These are phyloP conservation scores for Celoporthe dispersa DNA, from an alignment of 2,329 filamentous ascomycete species.

Conservation along the genomic window DNA sequence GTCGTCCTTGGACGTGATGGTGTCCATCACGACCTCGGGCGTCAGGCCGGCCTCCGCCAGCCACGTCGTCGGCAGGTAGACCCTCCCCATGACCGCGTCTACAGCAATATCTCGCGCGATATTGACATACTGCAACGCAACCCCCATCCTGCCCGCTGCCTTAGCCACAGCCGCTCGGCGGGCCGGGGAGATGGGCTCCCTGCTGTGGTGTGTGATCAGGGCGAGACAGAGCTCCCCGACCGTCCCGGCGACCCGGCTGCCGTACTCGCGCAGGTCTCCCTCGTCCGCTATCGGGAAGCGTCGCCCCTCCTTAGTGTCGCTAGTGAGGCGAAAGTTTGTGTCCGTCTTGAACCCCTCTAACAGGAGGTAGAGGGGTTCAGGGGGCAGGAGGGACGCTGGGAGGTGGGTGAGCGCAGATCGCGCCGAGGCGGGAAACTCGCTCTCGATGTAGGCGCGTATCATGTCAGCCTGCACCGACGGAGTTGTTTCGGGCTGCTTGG, in stretches of 20 bases:
- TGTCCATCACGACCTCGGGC: constrained; percentile 57
- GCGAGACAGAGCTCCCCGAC: constrained; percentile 71
- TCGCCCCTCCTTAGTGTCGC: not conserved
- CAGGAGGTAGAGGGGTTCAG: constrained; percentile 64
- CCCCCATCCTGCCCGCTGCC: constrained; percentile 69
- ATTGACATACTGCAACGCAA: constrained; percentile 77
- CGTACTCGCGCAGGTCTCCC: constrained; percentile 64
- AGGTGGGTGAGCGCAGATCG: constrained; percentile 63
- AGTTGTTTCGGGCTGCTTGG: constrained; percentile 34
- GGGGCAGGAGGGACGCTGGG: constrained; percentile 59
- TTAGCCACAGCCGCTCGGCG: constrained; percentile 51
- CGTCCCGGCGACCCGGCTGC: constrained; percentile 71
- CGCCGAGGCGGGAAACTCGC: constrained; percentile 56
- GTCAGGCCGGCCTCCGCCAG: constrained; percentile 60
- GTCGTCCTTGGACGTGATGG: constrained; percentile 49
- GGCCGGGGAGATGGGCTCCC: constrained; percentile 36
- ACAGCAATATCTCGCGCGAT: constrained; percentile 74
- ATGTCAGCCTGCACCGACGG: constrained; percentile 29
- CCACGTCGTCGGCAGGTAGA: constrained; percentile 71
- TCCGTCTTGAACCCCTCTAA: constrained; percentile 73
- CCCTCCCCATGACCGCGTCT: constrained; percentile 67
- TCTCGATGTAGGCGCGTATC: constrained; percentile 42
- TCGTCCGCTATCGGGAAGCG: constrained; percentile 64
- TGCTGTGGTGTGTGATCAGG: constrained; percentile 65
- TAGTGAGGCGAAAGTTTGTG: constrained; percentile 52